Conservation (phyloP, 1,284 basidiomycete species). For the Vanrija humicola region DNA sequence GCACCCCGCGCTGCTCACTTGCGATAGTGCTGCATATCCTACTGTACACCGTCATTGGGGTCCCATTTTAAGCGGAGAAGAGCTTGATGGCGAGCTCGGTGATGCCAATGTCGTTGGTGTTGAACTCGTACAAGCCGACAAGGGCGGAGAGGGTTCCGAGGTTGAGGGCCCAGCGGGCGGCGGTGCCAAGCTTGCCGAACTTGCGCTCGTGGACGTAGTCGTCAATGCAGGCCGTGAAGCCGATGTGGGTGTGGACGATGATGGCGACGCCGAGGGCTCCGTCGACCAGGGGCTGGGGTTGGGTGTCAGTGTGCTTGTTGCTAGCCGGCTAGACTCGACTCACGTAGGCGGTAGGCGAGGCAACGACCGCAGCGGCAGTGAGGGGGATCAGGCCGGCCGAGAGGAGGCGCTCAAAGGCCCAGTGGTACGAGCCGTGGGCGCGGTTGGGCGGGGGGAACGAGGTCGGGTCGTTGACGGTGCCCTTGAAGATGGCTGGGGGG, state of each 20-base stretch:
- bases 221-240: slow-evolving; percentile 63
- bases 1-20: neutral
- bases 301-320: neutral
- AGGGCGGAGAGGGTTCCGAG: slow-evolving; percentile 75
- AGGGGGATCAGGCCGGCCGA: slow-evolving; percentile 83
- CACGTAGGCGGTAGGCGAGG: slow-evolving; percentile 62
- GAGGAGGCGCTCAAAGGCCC: slow-evolving; percentile 92
- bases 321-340: slow-evolving; percentile 17
- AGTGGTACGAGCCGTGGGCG: slow-evolving; percentile 91
- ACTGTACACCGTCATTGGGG: slow-evolving; percentile 17
- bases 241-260: slow-evolving; percentile 92
- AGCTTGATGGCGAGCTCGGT: slow-evolving; percentile 65
- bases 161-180: slow-evolving; percentile 70
- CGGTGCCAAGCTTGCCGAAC: slow-evolving; percentile 72
- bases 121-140: slow-evolving; percentile 93
- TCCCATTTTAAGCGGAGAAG: slow-evolving; percentile 32
- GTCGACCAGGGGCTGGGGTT: slow-evolving; percentile 68
- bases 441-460: slow-evolving; percentile 76
- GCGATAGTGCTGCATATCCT: slow-evolving; percentile 18
- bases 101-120: slow-evolving; percentile 89
- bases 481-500: slow-evolving; percentile 74
- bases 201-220: slow-evolving; percentile 96
- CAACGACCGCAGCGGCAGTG: slow-evolving; percentile 72
- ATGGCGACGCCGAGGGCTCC: slow-evolving; percentile 80
- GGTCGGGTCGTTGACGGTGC: slow-evolving; percentile 93